Conservation (phyloP, 108 stramenopile species). For the Cyclotella atomus region DNA sequence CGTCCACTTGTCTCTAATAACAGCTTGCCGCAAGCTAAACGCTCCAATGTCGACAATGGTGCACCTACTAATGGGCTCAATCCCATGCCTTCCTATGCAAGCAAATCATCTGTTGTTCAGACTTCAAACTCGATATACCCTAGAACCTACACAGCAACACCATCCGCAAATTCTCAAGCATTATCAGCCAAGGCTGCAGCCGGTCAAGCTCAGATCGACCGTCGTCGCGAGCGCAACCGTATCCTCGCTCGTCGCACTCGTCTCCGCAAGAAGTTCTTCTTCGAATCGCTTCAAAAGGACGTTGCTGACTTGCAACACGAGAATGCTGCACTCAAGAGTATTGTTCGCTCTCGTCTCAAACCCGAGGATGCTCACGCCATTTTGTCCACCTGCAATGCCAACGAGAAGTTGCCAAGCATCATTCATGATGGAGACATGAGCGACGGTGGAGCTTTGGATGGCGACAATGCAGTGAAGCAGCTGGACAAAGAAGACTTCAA, state of each 20-base stretch:
- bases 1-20: not conserved
- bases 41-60: not conserved
- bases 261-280: conserved; percentile 97
- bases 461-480: conserved; percentile 26
- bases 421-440: conserved; percentile 52
- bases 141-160: not conserved
- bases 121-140: not conserved
- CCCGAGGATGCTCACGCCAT: conserved; percentile 52
- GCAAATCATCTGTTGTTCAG: not conserved
- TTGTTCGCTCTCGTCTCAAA: conserved; percentile 64
- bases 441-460: conserved; percentile 27
- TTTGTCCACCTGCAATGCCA: conserved; percentile 68
- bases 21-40: conserved; percentile 9
- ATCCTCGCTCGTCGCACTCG: conserved; percentile 95
- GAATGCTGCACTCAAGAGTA: conserved; percentile 78
- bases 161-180: no score
- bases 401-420: conserved; percentile 62
- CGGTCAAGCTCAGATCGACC: conserved; percentile 87
- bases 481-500: conserved; percentile 88
- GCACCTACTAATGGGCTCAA: not conserved
- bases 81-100: not conserved
- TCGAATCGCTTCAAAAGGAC: conserved; percentile 94
- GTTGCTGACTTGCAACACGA: conserved; percentile 83
- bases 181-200: conserved; percentile 32
- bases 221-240: conserved; percentile 93